Evolutionary conservation across 106 monocot species (phyloP).

Genomic region (Allium fistulosum): DNA sequence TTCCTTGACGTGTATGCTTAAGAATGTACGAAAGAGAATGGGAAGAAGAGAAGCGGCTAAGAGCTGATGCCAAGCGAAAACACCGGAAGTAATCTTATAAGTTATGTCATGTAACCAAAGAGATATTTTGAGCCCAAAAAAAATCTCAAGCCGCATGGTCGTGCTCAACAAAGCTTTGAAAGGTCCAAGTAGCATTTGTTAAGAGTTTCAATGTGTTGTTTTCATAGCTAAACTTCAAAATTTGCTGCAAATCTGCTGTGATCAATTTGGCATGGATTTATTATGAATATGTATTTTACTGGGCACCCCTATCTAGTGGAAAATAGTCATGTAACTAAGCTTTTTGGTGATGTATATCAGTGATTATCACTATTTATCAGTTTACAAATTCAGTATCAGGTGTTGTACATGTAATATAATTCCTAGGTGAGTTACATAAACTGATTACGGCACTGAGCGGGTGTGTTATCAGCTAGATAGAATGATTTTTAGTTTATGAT

Average conservation of each 20-base stretch:
- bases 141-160: no score
- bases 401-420: not conserved
- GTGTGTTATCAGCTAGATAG: no score
- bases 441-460: no score
- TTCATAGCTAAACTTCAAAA: not conserved
- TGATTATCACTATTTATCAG: not conserved
- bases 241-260: not conserved
- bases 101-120: not conserved
- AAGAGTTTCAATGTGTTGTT: not conserved
- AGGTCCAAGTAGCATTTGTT: no score
- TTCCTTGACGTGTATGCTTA: conserved; percentile 27
- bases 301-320: not conserved
- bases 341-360: not conserved
- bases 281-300: not conserved
- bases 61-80: conserved; percentile 87
- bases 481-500: no score
- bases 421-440: not conserved
- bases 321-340: not conserved
- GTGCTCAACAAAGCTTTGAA: not conserved
- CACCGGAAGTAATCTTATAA: conserved; percentile 61
- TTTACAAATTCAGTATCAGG: not conserved
- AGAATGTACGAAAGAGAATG: conserved; percentile 82
- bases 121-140: not conserved
- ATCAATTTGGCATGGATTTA: not conserved
- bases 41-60: conserved; percentile 88